These are phyloP conservation scores for Colletotrichum noveboracense DNA, from an alignment of 2,329 filamentous ascomycete species.

Conservation along the genomic window DNA sequence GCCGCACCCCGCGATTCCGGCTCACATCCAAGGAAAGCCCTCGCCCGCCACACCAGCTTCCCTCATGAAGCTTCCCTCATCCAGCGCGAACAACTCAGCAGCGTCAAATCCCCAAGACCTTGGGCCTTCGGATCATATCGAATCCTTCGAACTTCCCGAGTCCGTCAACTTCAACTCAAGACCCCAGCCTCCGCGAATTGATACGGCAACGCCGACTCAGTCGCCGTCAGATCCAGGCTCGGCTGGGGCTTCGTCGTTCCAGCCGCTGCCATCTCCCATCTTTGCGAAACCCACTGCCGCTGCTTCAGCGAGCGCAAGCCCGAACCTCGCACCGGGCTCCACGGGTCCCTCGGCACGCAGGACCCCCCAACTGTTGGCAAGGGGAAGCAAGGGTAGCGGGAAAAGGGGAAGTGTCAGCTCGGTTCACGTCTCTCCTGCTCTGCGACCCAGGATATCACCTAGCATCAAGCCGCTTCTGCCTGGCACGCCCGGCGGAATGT, in stretches of 20 bases:
- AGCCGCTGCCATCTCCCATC: conserved; percentile 53
- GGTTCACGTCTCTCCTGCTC: conserved; percentile 81
- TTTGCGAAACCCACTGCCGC: conserved; percentile 45
- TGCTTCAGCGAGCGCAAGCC: conserved; percentile 68
- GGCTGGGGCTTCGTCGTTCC: conserved; percentile 57
- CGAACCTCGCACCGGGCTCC: conserved; percentile 64
- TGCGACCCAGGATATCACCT: conserved; percentile 89
- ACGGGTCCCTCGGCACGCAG: conserved; percentile 51
- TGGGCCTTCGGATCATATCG: conserved; percentile 55
- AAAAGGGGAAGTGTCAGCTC: conserved; percentile 76
- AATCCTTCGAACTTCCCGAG: conserved; percentile 74
- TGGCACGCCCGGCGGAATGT: conserved; percentile 52
- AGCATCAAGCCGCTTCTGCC: conserved; percentile 92
- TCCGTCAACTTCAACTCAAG: conserved; percentile 55
- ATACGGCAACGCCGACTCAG: conserved; percentile 55
- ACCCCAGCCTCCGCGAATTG: conserved; percentile 53
- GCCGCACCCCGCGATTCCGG: conserved; percentile 27
- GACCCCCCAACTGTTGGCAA: conserved; percentile 61
- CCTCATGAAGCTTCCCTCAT: conserved; percentile 76
- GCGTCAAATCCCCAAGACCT: conserved; percentile 46
- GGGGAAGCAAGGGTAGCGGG: conserved; percentile 54
- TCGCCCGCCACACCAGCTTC: conserved; percentile 86
- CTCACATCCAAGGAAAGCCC: conserved; percentile 42
- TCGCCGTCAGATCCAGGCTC: conserved; percentile 41
- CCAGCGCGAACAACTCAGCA: conserved; percentile 46